A percentile compares a stretch with the other conserved stretches of the same genome.
Evolutionary conservation across 2,329 filamentous ascomycete genomes (phyloP).

Genomic region (Colletotrichum musae): DNA sequence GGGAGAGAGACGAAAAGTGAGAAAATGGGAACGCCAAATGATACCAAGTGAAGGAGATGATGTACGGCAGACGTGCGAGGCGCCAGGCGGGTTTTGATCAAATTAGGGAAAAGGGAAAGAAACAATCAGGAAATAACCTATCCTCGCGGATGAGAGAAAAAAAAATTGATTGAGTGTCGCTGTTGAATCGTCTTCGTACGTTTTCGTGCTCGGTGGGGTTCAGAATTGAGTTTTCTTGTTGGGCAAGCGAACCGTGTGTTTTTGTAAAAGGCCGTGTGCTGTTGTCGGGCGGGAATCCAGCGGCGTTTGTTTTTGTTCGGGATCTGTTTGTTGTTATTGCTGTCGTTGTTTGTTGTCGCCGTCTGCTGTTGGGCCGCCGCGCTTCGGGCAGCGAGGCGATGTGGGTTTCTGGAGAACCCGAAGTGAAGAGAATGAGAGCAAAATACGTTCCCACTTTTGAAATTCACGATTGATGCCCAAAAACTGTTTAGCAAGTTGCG

Average conservation of each 20-base stretch:
- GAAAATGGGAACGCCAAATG: background rate
- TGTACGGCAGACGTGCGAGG: too few species aligned
- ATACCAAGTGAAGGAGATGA: background rate
- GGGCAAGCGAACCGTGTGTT: background rate
- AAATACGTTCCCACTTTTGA: background rate
- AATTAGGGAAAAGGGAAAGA: background rate
- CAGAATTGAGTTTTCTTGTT: constrained; percentile 7
- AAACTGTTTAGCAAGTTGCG: background rate
- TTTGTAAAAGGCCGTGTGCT: background rate
- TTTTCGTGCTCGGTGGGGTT: background rate
- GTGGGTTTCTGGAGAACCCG: background rate
- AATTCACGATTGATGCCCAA: background rate
- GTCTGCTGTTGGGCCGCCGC: background rate
- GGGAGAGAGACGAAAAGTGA: background rate
- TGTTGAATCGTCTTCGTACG: background rate
- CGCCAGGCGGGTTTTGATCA: background rate
- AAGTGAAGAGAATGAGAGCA: background rate
- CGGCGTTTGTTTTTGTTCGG: background rate
- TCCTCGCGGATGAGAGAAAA: background rate
- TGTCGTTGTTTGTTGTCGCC: background rate
- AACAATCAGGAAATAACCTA: background rate
- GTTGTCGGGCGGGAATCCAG: too few species aligned
- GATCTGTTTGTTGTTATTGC: constrained; percentile 2
- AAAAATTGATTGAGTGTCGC: background rate
- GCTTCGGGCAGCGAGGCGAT: background rate